Base-by-base conservation (phyloP, 225 moss, liverwort and hornwort species). In the Anthoceros angustus region DNA sequence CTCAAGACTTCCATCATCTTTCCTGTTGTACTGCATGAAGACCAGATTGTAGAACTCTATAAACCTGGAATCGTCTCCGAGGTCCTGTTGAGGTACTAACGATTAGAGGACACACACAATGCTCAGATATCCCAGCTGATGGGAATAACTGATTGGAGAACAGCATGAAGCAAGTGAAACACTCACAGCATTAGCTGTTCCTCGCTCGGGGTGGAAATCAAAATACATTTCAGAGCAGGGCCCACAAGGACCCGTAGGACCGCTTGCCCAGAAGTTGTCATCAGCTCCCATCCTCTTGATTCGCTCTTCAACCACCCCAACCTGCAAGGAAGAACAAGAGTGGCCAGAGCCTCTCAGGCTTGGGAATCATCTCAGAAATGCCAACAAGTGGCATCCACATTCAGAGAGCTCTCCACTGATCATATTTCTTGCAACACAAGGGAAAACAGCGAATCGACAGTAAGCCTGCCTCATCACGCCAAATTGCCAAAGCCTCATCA, bases 141-240 rank as follows among this genome's bases (percentile, higher is more conserved):
- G 8, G 32, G 6, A 26, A 0, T 10, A 12, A 38, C 39, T 38
- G 40, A 5, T 15, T 8, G 6, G 16, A 3, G 0, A 64, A 15
- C 66, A 43, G 38, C 21, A 16, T 26, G 38, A n/a, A 26, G 12
- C 63, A 14, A 64, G 2, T 25, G 41, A 39, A 66, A 5, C 12
- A 66, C 25, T 63, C 78, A 94, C 87, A 80, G 87, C 69, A 32
- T 90, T 74, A 11, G 74, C 71, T 74, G 84, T 75, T 9, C 94
- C 94, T 68, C 80, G 78, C 46, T 94, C 80, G 10, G 90, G 94
- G 67, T 85, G 80, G 41, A 94, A 90, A 76, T 94, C 94, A 49
- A 86, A 94, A 70, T 94, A 94, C 94, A 94, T 87, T 85, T 94
- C 94, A 67, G 94, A 94, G 78, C 94, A 94, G 6, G 94, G 94